Base-by-base conservation (phyloP, 768 basidiomycete species). In the Leccinum arenicola region DNA sequence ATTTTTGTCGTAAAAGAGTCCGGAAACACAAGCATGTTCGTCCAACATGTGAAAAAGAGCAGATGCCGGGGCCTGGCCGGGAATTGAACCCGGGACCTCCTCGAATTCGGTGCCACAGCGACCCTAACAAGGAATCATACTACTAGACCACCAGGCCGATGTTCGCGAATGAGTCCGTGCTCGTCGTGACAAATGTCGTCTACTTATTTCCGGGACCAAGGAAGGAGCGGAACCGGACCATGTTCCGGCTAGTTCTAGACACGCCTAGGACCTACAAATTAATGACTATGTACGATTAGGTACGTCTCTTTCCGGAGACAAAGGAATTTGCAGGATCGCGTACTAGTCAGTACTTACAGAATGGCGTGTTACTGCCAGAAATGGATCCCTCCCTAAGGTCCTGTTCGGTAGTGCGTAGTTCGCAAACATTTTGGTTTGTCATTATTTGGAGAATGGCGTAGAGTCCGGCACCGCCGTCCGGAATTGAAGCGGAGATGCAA, bases 21-120 rank as follows among this genome's bases (percentile, higher is more conserved):
- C 60, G 64, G 50, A 52, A 31, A 53, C 53, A 52, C 43, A 14
- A 29, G 45, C 43, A 52, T 31, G 21, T 7, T 7, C 21, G 33
- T 48, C 21, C 31, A 25, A 7, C 19, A 29, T 36, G 35, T 23
- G 52, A 38, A 52, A 55, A 50, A 54, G 29, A 54, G 43, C 29
- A 35, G 4, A 52, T 36, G 15, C 4, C 27, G 29, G 66, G 85
- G 84, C 86, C 85, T 86, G 80, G 82, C 85, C 82, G 86, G 86
- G 87, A 87, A 87, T 88, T 87, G 87, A 89, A 88, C 87, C 86
- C 86, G 82, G 86, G 85, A 88, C 88, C 87, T 88, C 86, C 86
- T 87, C 85, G 74, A 67, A 27, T 61, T 45, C 7, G 43, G 52
- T 62, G 50, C 31, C 10, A 23, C 21, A 19, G 56, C 27, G 59